A percentile compares a stretch with the other conserved stretches of the same genome.
These are phyloP conservation scores for Yamadazyma diospyri DNA, from an alignment of 1,139 yeast species.

Conservation along the genomic window DNA sequence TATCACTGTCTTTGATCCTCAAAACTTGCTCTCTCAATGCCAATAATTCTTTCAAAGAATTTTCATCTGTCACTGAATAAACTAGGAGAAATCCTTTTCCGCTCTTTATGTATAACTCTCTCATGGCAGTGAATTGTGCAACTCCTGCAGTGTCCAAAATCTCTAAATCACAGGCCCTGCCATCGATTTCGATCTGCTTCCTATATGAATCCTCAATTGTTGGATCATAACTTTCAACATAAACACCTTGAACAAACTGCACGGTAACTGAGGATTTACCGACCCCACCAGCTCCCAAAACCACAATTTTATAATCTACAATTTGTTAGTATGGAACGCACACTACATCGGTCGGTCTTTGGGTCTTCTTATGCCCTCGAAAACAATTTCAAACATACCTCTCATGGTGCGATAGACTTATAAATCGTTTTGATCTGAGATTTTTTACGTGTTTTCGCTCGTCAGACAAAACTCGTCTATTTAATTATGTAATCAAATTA, in stretches of 20 bases:
- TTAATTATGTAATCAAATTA: not conserved
- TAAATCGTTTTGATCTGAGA: constrained; percentile 1
- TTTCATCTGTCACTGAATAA: constrained; percentile 84
- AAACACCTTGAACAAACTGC: constrained; percentile 50
- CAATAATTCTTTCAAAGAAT: constrained; percentile 75
- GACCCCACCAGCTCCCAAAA: constrained; percentile 52
- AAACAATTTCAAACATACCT: constrained; percentile 6
- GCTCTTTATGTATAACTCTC: constrained; percentile 76
- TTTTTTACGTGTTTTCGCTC: constrained; percentile 9
- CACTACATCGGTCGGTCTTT: too few relatives aligned
- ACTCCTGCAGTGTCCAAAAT: constrained; percentile 52
- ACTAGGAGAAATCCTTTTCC: constrained; percentile 86
- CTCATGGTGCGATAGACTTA: constrained; percentile 7
- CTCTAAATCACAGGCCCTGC: constrained; percentile 83
- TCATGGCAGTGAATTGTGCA: constrained; percentile 52
- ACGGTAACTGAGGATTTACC: constrained; percentile 52
- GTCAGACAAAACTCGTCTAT: constrained; percentile 5
- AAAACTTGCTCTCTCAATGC: constrained; percentile 85
- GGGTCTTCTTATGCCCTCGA: not conserved
- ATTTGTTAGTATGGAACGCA: constrained; percentile 1
- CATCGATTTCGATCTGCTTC: constrained; percentile 88
- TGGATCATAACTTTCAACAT: constrained; percentile 50
- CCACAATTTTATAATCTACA: constrained; percentile 46
- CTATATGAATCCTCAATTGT: constrained; percentile 74
- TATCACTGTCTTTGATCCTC: constrained; percentile 76